Conservation (phyloP, 495 filamentous ascomycete genomes). For the Apodospora peruviana region DNA sequence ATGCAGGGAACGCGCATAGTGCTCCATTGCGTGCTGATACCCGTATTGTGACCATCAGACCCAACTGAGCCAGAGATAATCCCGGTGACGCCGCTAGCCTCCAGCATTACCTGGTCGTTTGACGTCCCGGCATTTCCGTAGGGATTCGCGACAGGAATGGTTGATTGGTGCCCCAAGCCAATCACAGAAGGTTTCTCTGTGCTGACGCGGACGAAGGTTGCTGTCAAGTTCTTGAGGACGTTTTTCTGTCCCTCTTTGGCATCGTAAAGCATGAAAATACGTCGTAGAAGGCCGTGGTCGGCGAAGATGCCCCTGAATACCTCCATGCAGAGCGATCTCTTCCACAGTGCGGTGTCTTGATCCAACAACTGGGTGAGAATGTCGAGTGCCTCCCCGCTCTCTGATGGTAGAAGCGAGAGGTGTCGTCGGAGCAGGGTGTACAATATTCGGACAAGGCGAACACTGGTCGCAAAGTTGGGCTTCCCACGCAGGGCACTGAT, state of each 20-base stretch:
- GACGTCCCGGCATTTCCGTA: slow-evolving; percentile 32
- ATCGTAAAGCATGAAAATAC: slow-evolving; percentile 78
- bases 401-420: slow-evolving; percentile 63
- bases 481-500: slow-evolving; percentile 73
- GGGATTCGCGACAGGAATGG: slow-evolving; percentile 54
- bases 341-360: slow-evolving; percentile 77
- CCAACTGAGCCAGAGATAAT: slow-evolving; percentile 76
- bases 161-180: slow-evolving; percentile 80
- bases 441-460: slow-evolving; percentile 75
- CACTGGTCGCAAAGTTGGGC: slow-evolving; percentile 73
- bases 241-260: slow-evolving; percentile 63
- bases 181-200: slow-evolving; percentile 86
- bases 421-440: slow-evolving; percentile 73
- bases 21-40: slow-evolving; percentile 89
- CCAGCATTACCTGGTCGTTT: slow-evolving; percentile 77
- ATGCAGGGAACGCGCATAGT: slow-evolving; percentile 80
- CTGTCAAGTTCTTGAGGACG: slow-evolving; percentile 75
- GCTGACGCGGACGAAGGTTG: slow-evolving; percentile 77
- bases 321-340: slow-evolving; percentile 84
- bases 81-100: slow-evolving; percentile 81
- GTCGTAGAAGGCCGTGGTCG: slow-evolving; percentile 68
- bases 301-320: slow-evolving; percentile 78
- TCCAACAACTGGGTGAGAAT: slow-evolving; percentile 87
- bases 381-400: slow-evolving; percentile 80
- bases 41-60: slow-evolving; percentile 58